A percentile compares a stretch with the other conserved stretches of the same genome.
phyloP scores from a whole-genome alignment of 805 yeast species.

The Lipomyces chichibuensis region DNA sequence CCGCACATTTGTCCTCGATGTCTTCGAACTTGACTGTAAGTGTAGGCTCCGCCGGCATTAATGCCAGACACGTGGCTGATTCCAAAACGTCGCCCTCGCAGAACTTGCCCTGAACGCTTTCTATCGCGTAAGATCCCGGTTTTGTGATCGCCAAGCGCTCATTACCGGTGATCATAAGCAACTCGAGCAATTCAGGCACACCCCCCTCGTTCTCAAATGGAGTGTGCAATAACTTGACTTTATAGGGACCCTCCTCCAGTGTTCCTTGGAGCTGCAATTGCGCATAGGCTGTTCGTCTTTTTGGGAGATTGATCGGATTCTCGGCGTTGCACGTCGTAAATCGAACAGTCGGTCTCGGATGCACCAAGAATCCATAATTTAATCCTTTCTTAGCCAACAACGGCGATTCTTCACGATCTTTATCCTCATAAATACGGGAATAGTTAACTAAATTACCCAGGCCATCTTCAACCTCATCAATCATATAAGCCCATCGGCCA shows the following conservation, averaged over 20 bases:
- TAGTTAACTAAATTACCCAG: conserved; percentile 59
- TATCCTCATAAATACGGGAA: conserved; percentile 31
- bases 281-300: conserved; percentile 37
- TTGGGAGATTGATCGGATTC: conserved; percentile 40
- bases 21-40: conserved; percentile 54
- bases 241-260: conserved; percentile 53
- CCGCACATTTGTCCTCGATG: conserved; percentile 84
- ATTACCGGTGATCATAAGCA: conserved; percentile 19
- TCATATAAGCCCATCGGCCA: conserved; percentile 60
- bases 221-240: conserved; percentile 42
- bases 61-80: conserved; percentile 57
- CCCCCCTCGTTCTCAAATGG: conserved; percentile 7
- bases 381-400: conserved; percentile 47
- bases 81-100: conserved; percentile 71
- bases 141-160: conserved; percentile 47
- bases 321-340: conserved; percentile 45
- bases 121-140: conserved; percentile 70
- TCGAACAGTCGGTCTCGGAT: conserved; percentile 58
- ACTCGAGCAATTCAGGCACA: conserved; percentile 12
- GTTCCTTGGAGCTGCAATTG: conserved; percentile 37
- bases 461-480: conserved; percentile 66
- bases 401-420: conserved; percentile 39
- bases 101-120: conserved; percentile 57
- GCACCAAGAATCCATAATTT: conserved; percentile 54
- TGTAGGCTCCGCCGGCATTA: conserved; percentile 60